A percentile compares a stretch with the other conserved stretches of the same genome.
These are phyloP conservation scores for Epichloe amarillans DNA, from an alignment of 2,329 filamentous ascomycete species.

Conservation along the genomic window DNA sequence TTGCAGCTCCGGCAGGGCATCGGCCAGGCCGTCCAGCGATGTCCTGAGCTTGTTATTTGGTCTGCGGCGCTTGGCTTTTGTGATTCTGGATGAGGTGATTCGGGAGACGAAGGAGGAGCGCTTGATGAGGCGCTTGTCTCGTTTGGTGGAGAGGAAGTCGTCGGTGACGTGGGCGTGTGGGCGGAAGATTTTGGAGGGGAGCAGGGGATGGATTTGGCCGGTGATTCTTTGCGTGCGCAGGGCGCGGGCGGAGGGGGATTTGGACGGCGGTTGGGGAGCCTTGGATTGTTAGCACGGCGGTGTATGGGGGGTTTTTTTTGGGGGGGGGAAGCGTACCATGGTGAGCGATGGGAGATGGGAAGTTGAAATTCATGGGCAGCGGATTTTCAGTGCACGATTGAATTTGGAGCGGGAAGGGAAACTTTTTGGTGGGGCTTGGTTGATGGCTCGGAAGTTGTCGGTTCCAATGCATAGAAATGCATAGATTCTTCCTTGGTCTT, in stretches of 20 bases:
- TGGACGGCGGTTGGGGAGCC: constrained; percentile 22
- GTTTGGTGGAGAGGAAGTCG: constrained; percentile 59
- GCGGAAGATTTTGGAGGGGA: constrained; percentile 38
- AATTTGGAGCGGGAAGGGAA: neutral
- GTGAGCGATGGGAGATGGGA: neutral
- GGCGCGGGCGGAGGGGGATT: constrained; percentile 42
- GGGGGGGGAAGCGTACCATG: neutral
- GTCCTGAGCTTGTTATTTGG: constrained; percentile 68
- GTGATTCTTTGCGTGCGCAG: constrained; percentile 40
- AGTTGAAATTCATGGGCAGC: neutral
- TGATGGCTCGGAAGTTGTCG: too few species aligned
- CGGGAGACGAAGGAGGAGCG: constrained; percentile 67
- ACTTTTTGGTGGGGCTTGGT: neutral
- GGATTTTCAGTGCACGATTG: neutral
- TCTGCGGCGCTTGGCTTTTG: constrained; percentile 27
- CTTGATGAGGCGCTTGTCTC: constrained; percentile 71
- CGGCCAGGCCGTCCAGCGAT: constrained; percentile 61
- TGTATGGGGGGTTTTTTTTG: neutral
- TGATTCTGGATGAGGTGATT: constrained; percentile 45
- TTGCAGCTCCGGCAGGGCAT: constrained; percentile 58
- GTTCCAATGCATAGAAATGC: too few species aligned
- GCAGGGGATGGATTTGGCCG: constrained; percentile 33
- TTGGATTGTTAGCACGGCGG: constrained; percentile 4
- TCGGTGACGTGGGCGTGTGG: constrained; percentile 37
- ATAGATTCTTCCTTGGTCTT: too few species aligned